Conservation (phyloP, 2,329 filamentous ascomycete species). For the Sporothrix inflata region DNA sequence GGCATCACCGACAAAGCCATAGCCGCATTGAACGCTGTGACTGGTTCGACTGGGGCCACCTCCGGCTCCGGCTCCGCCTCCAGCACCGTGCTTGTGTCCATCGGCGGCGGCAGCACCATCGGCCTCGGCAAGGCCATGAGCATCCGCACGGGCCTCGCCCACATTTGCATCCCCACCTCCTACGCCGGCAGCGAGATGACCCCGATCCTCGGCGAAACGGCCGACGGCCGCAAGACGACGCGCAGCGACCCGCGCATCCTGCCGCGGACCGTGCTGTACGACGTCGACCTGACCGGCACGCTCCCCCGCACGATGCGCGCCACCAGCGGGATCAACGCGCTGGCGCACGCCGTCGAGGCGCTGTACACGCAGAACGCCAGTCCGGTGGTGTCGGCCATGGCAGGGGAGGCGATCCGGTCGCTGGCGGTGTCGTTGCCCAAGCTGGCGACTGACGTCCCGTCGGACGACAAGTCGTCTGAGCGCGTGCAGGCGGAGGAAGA, state of each 20-base stretch:
- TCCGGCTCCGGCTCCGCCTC: conserved; percentile 36
- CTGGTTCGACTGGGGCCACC: conserved; percentile 42
- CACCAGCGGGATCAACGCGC: conserved; percentile 66
- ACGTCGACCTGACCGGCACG: conserved; percentile 64
- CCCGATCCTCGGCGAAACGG: conserved; percentile 65
- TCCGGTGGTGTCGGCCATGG: conserved; percentile 61
- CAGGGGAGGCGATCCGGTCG: conserved; percentile 58
- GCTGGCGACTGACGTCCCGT: conserved; percentile 41
- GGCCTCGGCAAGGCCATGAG: conserved; percentile 62
- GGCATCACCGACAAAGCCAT: conserved; percentile 61
- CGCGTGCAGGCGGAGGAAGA: conserved; percentile 48
- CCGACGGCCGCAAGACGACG: conserved; percentile 61
- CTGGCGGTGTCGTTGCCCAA: conserved; percentile 58
- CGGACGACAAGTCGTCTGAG: conserved; percentile 40
- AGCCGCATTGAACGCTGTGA: conserved; percentile 39
- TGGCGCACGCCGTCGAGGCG: conserved; percentile 67
- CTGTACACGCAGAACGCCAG: conserved; percentile 65
- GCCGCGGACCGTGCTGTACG: conserved; percentile 65
- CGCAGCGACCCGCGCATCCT: conserved; percentile 61
- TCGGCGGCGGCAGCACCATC: conserved; percentile 65
- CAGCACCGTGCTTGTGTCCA: conserved; percentile 59
- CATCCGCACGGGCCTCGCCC: conserved; percentile 29
- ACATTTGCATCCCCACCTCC: conserved; percentile 56
- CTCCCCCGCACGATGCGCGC: conserved; percentile 57
- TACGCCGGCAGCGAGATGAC: conserved; percentile 68